Conservation (phyloP, 164 flowering plant genomes). For the Warburgia ugandensis region DNA sequence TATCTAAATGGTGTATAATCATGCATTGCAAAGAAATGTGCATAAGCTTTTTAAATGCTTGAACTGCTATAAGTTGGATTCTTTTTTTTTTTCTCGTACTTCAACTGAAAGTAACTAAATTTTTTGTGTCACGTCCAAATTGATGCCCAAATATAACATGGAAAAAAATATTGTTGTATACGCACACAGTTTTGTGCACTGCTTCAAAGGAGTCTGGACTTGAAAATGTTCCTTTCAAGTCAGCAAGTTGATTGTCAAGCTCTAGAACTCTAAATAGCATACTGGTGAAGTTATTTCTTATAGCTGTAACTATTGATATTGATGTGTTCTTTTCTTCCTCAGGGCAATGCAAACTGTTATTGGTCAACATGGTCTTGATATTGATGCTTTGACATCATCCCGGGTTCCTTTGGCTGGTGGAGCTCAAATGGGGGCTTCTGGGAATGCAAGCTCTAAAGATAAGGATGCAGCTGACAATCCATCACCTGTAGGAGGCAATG, state of each 20-base stretch:
- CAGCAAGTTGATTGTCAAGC: background rate
- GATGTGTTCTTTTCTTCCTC: constrained; percentile 7
- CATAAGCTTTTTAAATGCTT: too few species aligned
- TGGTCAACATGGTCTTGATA: constrained; percentile 80
- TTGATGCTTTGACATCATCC: constrained; percentile 72
- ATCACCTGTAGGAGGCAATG: constrained; percentile 4
- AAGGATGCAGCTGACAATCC: constrained; percentile 13
- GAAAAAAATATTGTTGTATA: too few species aligned
- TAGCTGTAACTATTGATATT: background rate
- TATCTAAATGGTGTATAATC: background rate
- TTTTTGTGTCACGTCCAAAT: too few species aligned
- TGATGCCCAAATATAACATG: too few species aligned
- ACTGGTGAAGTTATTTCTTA: background rate
- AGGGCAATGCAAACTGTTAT: constrained; percentile 99
- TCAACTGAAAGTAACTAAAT: too few species aligned
- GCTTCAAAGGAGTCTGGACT: too few species aligned
- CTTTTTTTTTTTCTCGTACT: too few species aligned
- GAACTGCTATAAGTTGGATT: too few species aligned
- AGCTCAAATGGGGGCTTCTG: constrained; percentile 51
- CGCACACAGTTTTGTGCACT: too few species aligned
- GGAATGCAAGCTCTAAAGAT: constrained; percentile 18
- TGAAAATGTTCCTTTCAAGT: background rate
- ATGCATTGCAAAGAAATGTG: background rate
- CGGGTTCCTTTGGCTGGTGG: constrained; percentile 63
- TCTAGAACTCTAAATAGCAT: background rate